phyloP scores from a whole-genome alignment of 2,329 filamentous ascomycete genomes.

The Knoxdaviesia capensis region DNA sequence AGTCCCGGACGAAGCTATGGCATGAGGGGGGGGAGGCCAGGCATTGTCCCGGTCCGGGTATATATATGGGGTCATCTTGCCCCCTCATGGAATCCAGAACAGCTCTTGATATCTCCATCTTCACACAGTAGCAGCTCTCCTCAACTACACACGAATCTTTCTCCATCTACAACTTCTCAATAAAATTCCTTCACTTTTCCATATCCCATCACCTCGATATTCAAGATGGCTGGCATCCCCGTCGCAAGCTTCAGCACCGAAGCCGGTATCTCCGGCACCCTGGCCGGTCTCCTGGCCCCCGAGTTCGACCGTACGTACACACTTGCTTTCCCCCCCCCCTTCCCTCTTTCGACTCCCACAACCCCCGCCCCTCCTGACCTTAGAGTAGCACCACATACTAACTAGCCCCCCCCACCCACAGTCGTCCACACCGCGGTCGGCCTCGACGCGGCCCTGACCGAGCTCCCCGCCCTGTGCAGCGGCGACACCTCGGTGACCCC shows the following conservation, averaged over 20 bases:
- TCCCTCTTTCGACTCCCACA: neutral
- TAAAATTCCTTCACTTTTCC: neutral
- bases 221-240: constrained; percentile 4
- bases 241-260: constrained; percentile 4
- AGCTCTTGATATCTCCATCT: neutral
- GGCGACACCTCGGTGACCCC: neutral
- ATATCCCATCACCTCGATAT: neutral
- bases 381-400: neutral
- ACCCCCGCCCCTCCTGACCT: neutral
- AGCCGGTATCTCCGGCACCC: constrained; percentile 2
- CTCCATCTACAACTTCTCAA: neutral
- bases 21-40: no score
- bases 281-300: constrained; percentile 2
- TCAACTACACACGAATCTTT: neutral
- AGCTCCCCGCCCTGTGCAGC: constrained; percentile 2
- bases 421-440: constrained; percentile 3
- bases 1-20: no score
- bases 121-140: neutral
- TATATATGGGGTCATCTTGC: no score
- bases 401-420: neutral
- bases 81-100: no score
- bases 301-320: constrained; percentile 4
- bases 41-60: no score
- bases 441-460: constrained; percentile 1
- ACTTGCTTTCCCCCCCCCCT: neutral